Base-by-base conservation (phyloP, 1,139 yeast genomes). In the Suhomyces wounanorum region DNA sequence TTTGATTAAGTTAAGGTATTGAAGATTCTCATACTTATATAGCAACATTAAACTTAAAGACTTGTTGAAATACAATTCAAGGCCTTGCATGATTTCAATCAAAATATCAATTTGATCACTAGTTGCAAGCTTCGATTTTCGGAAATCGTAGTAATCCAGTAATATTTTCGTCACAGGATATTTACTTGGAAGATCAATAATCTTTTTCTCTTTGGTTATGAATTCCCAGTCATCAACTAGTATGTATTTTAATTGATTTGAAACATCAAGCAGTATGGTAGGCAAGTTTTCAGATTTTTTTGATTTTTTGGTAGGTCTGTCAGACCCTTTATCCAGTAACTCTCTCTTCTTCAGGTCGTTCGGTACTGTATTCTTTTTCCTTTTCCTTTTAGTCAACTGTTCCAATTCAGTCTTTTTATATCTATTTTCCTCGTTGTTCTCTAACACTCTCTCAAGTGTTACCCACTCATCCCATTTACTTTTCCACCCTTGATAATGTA, bases 381-480 rank as follows among this genome's bases (percentile, higher is more conserved):
- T 55, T 52, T 54, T 61, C 50, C 55, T 57, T 51, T 55, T 57
- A 35, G 53, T 75, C 67, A 55, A 70, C 67, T 60, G 78, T 58
- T 81, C 83, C 60, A 90, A 72, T 56, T 84, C 85, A 57, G 83
- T 80, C 64, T 87, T 90, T 48, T 83, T 70, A 52, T 78, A 73
- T 50, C 86, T 63, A 63, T 88, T 91, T 57, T 86, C 96, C 41
- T 84, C 87, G 47, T 79, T 88, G 63, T 78, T 77, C 56, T 83
- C 86, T 63, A 89, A 72, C 10, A 92, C 79, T 40, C 98, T 73
- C 46, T 82, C 85, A 9, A 70, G 68, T 0, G 83, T 79, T 0
- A 94, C 96, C 99, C 99, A 94, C 66, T 94, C 99, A 65, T 94
- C 98, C 97, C 97, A 92, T 55, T 92, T 85, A 18, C 85, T 70